Percentiles rank a stretch among this genome's conserved stretches.
phyloP scores from a whole-genome alignment of 1,284 basidiomycete genomes.

The Wolfiporia cocos region DNA sequence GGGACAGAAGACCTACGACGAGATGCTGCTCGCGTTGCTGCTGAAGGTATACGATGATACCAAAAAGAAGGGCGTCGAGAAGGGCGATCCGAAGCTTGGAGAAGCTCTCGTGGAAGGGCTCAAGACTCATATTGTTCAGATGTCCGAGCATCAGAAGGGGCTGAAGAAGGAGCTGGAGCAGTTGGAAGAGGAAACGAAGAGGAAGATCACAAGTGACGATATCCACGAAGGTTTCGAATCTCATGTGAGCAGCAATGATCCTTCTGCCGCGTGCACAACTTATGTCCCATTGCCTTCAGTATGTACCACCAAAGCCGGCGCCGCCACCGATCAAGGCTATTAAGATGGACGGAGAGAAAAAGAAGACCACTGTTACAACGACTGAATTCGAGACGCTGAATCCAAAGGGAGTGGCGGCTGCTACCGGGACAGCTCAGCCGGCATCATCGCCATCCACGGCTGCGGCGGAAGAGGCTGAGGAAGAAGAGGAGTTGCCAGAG shows the following conservation, averaged over 20 bases:
- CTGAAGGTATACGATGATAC: conserved; percentile 70
- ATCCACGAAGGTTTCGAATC: conserved; percentile 83
- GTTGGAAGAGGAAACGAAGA: conserved; percentile 45
- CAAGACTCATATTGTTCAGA: conserved; percentile 50
- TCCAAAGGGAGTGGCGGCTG: conserved; percentile 42
- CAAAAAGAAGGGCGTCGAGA: conserved; percentile 48
- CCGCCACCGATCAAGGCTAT: conserved; percentile 52
- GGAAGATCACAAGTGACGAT: conserved; percentile 83
- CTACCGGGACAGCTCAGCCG: conserved; percentile 24
- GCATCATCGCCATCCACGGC: conserved; percentile 19
- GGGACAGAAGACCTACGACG: conserved; percentile 83
- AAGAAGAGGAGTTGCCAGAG: conserved; percentile 67
- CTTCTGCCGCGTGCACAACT: background rate
- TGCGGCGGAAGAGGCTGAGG: conserved; percentile 45
- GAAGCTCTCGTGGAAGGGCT: conserved; percentile 46
- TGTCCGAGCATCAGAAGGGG: conserved; percentile 46
- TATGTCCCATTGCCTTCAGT: conserved; percentile 39
- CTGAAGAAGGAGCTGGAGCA: conserved; percentile 41
- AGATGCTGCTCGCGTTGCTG: conserved; percentile 84
- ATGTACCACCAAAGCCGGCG: conserved; percentile 60
- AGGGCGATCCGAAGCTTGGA: conserved; percentile 44
- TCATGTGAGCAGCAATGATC: conserved; percentile 39
- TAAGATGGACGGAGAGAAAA: conserved; percentile 41
- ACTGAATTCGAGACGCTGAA: conserved; percentile 87
- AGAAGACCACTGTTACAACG: conserved; percentile 33